Percentiles rank a stretch among this genome's conserved stretches.
Evolutionary conservation across 306 rosid species (phyloP).

Genomic region (Albizia julibrissin): DNA sequence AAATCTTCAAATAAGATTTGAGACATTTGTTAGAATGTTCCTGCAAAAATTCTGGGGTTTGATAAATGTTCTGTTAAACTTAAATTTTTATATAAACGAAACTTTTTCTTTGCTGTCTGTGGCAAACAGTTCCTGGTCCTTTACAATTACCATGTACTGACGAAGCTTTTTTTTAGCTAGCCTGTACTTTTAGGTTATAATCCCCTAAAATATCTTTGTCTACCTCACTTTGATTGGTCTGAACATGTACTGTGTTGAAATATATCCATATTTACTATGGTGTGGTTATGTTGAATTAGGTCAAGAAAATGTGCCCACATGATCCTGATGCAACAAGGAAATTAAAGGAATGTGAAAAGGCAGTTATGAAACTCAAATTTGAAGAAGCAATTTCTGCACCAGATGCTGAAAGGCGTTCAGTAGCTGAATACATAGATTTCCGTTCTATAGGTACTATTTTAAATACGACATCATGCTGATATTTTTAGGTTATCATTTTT

Average conservation of each 20-base stretch:
- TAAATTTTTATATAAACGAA: not conserved
- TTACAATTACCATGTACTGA: not conserved
- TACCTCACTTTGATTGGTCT: not conserved
- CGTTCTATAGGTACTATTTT: conserved; percentile 73
- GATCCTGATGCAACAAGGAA: conserved; percentile 90
- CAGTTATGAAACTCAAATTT: conserved; percentile 89
- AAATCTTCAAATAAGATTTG: not conserved
- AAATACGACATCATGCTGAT: conserved; percentile 14
- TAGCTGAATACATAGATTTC: conserved; percentile 74
- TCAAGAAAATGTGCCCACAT: conserved; percentile 83
- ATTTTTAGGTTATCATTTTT: conserved; percentile 1
- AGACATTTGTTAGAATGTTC: not conserved
- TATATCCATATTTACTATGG: conserved; percentile 15
- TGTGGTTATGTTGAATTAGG: conserved; percentile 53
- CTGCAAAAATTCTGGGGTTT: not conserved
- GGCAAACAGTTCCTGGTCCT: not conserved
- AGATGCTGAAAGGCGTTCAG: conserved; percentile 58
- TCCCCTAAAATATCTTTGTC: not conserved
- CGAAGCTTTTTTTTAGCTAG: not conserved
- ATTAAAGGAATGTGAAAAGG: conserved; percentile 97
- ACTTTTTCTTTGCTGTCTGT: not conserved
- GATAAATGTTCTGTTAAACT: not conserved
- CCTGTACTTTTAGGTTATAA: not conserved
- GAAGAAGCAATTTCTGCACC: conserved; percentile 92
- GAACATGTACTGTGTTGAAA: conserved; percentile 2